Percentiles rank a stretch among this genome's conserved stretches.
Conservation (phyloP, 129 eudicot species). For the Ambrosia trifida region DNA sequence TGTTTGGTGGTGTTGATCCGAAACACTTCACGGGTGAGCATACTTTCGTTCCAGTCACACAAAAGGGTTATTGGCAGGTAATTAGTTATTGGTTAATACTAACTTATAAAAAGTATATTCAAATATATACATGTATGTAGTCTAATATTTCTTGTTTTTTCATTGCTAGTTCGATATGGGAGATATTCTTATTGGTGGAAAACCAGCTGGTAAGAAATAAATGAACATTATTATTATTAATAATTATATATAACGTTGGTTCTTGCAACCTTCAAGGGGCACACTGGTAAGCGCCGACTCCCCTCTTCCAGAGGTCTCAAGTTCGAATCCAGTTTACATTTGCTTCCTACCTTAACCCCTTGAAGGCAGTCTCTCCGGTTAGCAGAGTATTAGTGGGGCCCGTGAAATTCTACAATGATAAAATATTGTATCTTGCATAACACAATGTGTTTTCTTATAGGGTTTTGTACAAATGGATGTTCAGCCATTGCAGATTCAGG, state of each 20-base stretch:
- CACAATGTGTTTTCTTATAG: slow-evolving; percentile 30
- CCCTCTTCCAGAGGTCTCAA: no score
- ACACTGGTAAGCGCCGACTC: no score
- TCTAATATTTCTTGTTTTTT: slow-evolving; percentile 9
- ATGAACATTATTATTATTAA: neutral
- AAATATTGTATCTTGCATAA: neutral
- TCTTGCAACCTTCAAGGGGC: no score
- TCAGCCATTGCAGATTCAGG: slow-evolving; percentile 92
- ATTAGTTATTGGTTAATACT: neutral
- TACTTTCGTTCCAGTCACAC: slow-evolving; percentile 72
- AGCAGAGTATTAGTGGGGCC: neutral
- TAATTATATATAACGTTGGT: no score
- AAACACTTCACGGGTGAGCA: slow-evolving; percentile 68
- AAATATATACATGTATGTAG: neutral
- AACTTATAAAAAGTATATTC: neutral
- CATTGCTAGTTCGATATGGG: slow-evolving; percentile 66
- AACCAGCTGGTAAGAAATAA: slow-evolving; percentile 50
- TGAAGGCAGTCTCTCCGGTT: neutral
- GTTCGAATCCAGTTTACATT: neutral
- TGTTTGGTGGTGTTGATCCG: slow-evolving; percentile 86
- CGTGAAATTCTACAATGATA: neutral
- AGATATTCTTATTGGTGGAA: slow-evolving; percentile 63
- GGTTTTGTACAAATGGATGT: slow-evolving; percentile 59
- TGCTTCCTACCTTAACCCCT: neutral
- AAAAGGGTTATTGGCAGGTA: slow-evolving; percentile 96